Conservation (phyloP, 805 yeast genomes). For the Monosporozyma unispora region DNA sequence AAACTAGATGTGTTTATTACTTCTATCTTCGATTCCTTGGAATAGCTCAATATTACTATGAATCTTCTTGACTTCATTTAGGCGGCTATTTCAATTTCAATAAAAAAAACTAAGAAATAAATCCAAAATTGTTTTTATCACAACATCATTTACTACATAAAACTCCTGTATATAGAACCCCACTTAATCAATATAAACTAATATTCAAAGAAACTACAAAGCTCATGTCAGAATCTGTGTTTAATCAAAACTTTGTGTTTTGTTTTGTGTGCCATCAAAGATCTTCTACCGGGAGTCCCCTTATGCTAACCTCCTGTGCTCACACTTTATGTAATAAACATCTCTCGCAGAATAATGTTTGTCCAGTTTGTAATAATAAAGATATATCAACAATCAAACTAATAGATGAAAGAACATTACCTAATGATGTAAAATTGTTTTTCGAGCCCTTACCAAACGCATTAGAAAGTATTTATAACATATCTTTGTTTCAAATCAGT, state of each 20-base stretch:
- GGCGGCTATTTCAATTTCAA: background rate
- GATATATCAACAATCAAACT: constrained; percentile 18
- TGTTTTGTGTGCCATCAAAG: constrained; percentile 29
- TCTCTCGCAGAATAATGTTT: constrained; percentile 5
- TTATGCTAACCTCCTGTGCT: constrained; percentile 33
- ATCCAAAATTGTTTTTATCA: background rate
- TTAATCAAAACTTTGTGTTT: constrained; percentile 26
- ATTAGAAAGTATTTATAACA: constrained; percentile 21
- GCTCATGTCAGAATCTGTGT: constrained; percentile 12
- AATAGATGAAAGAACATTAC: constrained; percentile 13
- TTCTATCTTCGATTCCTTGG: background rate
- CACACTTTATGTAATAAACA: constrained; percentile 32
- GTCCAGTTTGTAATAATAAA: constrained; percentile 16
- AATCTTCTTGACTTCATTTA: too few relatives aligned
- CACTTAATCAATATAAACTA: background rate
- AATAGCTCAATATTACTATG: too few relatives aligned
- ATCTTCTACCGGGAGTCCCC: constrained; percentile 14
- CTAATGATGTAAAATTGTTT: constrained; percentile 17
- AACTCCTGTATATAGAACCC: background rate
- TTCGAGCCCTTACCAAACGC: constrained; percentile 22
- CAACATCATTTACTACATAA: background rate
- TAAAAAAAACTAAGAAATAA: background rate
- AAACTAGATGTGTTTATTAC: background rate
- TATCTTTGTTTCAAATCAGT: constrained; percentile 24
- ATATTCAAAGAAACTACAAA: background rate